A percentile compares a stretch with the other conserved stretches of the same genome.
phyloP scores from a whole-genome alignment of 306 rosid genomes.

The Pyrus communis region DNA sequence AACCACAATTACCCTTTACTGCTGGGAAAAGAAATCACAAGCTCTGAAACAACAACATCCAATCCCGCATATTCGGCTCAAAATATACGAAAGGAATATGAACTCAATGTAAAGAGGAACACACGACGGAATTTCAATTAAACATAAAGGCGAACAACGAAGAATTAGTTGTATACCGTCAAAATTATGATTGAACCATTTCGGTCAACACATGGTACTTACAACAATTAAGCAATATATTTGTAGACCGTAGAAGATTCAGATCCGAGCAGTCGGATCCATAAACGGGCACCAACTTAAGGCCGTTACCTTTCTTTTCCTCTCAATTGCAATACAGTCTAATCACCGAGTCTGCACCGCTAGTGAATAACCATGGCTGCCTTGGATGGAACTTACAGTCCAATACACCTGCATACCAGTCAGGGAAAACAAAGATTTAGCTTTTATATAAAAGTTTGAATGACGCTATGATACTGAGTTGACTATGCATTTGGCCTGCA shows the following conservation, averaged over 20 bases:
- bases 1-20: not conserved
- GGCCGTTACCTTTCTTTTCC: not conserved
- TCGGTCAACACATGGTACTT: not conserved
- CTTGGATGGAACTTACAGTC: conserved; percentile 94
- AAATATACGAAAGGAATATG: not conserved
- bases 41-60: not conserved
- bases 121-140: not conserved
- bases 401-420: conserved; percentile 58
- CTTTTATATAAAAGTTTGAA: not conserved
- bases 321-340: conserved; percentile 63
- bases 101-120: not conserved
- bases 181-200: not conserved
- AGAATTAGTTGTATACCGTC: not conserved
- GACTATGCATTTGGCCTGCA: not conserved
- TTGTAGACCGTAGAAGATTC: not conserved
- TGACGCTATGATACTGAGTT: not conserved
- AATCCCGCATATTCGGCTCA: not conserved
- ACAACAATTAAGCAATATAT: not conserved
- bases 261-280: not conserved
- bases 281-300: not conserved
- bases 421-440: not conserved
- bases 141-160: not conserved
- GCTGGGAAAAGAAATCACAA: not conserved
- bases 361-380: conserved; percentile 90
- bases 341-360: conserved; percentile 76